A percentile compares a stretch with the other conserved stretches of the same genome.
Evolutionary conservation across 208 protist species (phyloP).

Genomic region (Trypanosoma conorhini): DNA sequence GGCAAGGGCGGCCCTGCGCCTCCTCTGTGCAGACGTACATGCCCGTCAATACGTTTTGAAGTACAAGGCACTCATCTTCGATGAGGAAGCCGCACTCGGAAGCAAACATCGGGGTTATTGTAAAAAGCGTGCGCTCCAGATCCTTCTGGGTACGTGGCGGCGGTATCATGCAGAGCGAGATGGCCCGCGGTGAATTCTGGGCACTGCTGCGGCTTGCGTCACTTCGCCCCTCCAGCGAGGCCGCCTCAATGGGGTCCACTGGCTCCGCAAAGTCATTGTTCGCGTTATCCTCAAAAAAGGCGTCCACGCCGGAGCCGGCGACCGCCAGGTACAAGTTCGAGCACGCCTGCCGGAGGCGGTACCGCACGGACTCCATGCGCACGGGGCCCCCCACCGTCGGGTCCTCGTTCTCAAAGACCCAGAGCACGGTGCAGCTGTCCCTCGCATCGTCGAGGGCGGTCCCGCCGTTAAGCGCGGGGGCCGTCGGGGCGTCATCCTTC

Average conservation of each 20-base stretch:
- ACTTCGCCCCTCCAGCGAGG: constrained; percentile 1
- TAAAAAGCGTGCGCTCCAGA: constrained; percentile 57
- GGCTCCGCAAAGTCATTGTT: constrained; percentile 29
- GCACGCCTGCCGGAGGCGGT: constrained; percentile 62
- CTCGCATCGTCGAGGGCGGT: constrained; percentile 26
- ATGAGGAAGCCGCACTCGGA: constrained; percentile 57
- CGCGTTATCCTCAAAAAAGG: constrained; percentile 31
- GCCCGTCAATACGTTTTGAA: constrained; percentile 62
- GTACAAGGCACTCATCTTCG: constrained; percentile 61
- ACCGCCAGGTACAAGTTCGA: constrained; percentile 72
- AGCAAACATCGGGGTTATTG: constrained; percentile 54
- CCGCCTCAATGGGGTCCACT: constrained; percentile 6
- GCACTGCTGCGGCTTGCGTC: neutral
- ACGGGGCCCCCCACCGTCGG: constrained; percentile 58
- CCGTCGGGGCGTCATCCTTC: neutral
- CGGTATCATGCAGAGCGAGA: constrained; percentile 61
- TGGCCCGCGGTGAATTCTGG: constrained; percentile 30
- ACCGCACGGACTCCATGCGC: constrained; percentile 32
- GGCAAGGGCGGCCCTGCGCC: constrained; percentile 33
- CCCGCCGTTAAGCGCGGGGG: constrained; percentile 18
- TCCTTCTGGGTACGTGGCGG: constrained; percentile 47
- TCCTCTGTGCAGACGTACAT: constrained; percentile 64
- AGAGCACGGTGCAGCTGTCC: constrained; percentile 45
- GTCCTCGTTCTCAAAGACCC: constrained; percentile 71
- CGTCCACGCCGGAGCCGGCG: constrained; percentile 57